Evolutionary conservation across 129 eudicot genomes (phyloP), one percentile per base, ranked within the genome.

Genomic region (Gnaphalium uliginosum): DNA sequence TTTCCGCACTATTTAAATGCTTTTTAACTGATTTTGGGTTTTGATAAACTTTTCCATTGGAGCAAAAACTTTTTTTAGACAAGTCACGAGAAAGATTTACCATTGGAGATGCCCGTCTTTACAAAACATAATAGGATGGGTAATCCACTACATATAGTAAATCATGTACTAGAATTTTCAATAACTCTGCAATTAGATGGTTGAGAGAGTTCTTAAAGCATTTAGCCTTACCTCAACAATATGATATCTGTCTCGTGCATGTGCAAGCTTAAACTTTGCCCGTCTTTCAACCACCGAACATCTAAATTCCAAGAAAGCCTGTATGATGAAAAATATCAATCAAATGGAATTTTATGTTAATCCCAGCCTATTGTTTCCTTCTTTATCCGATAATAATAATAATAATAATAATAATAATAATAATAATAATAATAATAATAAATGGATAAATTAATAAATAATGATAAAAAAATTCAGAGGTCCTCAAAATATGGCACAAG

Each of bases 281-380:
- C 98, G 90, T 50, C 98, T 87, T 85, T 88, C 93, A 73, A 94
- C 84, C 29, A 90, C 98, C 43, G 91, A 83, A 74, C 96, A 94
- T 81, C 98, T 91, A 79, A 94, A 94, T 66, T 88, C 98, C 86
- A 94, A 83, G 81, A 94, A 94, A 11, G 97, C 93, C 98, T 94
- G 93, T 69, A 57, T 35, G 46, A 67, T 35, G 46, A 39, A 69
- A 65, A 58, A 79, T 4, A 66, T 25, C 0, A 68, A 70, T 72
- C 21, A 57, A 29, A 70, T 29, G 19, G 53, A 53, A 59, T n/a
- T 48, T 61, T 58, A 59, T 59, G 32, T 53, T 35, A 37, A 19
- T 22, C 17, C 8, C 24, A 19, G 60, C 23, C 23, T 17, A 17
- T 51, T 54, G 60, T n/a, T 54, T 17, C 24, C 13, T 63, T 27